Percentiles rank a stretch among this genome's conserved stretches.
Conservation (phyloP, 2,329 filamentous ascomycete species). For the Pyrenochaeta sp. region DNA sequence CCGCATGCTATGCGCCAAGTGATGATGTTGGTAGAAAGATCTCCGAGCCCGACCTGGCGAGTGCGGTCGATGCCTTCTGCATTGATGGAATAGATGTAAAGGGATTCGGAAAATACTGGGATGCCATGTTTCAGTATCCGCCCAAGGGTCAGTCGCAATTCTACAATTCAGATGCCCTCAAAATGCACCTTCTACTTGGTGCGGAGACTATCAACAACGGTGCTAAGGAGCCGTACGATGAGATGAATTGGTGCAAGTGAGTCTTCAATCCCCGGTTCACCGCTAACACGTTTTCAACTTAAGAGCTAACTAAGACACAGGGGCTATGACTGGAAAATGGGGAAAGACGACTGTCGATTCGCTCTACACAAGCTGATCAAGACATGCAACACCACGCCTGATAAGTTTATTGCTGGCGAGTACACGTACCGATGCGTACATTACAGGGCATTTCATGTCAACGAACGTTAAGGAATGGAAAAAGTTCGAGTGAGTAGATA, state of each 20-base stretch:
- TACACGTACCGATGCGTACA: slow-evolving; percentile 11
- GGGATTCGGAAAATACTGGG: background rate
- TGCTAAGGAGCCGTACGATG: background rate
- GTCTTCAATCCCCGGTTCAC: background rate
- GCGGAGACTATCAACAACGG: slow-evolving; percentile 2
- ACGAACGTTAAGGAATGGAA: background rate
- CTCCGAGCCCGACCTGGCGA: background rate
- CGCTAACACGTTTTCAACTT: background rate
- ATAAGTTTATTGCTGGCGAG: slow-evolving; percentile 4
- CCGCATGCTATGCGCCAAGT: background rate
- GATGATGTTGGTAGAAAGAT: background rate
- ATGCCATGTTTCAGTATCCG: slow-evolving; percentile 5
- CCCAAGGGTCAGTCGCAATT: slow-evolving; percentile 3
- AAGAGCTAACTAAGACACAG: background rate
- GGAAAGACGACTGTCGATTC: slow-evolving; percentile 8
- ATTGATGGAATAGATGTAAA: background rate
- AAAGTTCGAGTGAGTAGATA: too few relatives aligned
- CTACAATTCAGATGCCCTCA: background rate
- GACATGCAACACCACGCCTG: background rate
- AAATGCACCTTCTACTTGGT: slow-evolving; percentile 1
- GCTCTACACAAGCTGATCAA: slow-evolving; percentile 4
- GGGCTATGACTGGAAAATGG: slow-evolving; percentile 10
- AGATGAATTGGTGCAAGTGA: slow-evolving; percentile 8
- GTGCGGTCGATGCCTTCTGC: slow-evolving; percentile 4
- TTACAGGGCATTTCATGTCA: slow-evolving; percentile 13